Conservation (phyloP, 768 basidiomycete genomes). For the Nidularia pulvinata region DNA sequence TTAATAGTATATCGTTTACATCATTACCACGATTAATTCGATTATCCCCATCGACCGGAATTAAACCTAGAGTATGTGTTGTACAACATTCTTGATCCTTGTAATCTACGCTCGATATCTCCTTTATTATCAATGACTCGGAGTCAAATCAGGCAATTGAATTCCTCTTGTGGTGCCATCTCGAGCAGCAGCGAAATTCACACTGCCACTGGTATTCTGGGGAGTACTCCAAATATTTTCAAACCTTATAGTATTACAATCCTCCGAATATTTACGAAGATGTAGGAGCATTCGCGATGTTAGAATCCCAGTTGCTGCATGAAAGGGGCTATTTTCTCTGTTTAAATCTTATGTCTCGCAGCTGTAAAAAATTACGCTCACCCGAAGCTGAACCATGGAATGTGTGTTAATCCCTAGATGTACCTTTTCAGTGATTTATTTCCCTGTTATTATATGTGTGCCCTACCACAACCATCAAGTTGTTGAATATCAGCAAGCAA, state of each 20-base stretch:
- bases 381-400: constrained; percentile 52
- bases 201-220: neutral
- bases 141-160: neutral
- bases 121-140: no score
- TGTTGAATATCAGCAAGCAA: constrained; percentile 38
- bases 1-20: no score
- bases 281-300: constrained; percentile 46
- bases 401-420: constrained; percentile 33
- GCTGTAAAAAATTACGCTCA: constrained; percentile 7
- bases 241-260: constrained; percentile 7
- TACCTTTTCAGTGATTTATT: neutral
- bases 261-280: constrained; percentile 30
- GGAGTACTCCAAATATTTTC: neutral
- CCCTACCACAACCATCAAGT: constrained; percentile 42
- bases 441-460: neutral
- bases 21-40: no score
- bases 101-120: no score
- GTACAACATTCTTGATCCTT: no score
- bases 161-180: neutral
- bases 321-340: constrained; percentile 32
- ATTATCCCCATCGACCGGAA: no score
- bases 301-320: constrained; percentile 44
- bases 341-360: neutral
- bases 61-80: no score
- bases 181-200: neutral